Conservation (phyloP, 2,329 filamentous ascomycete species). For the Aspergillus ochraceus region DNA sequence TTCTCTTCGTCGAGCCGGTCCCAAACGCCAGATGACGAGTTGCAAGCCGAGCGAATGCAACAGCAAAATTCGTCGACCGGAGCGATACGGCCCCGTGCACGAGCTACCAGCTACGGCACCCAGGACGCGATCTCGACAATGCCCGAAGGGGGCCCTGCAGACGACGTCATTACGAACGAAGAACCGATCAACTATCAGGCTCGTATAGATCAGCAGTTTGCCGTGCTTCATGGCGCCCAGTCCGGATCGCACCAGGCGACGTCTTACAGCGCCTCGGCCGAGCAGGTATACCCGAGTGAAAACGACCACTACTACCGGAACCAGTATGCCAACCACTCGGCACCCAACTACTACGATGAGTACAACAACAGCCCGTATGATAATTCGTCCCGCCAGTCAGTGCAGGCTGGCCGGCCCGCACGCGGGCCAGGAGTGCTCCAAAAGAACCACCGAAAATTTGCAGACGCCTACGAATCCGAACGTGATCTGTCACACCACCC, state of each 20-base stretch:
- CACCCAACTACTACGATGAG: constrained; percentile 50
- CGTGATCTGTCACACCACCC: constrained; percentile 61
- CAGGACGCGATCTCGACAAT: constrained; percentile 32
- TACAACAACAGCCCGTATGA: constrained; percentile 45
- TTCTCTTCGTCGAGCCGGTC: constrained; percentile 60
- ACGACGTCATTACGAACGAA: constrained; percentile 23
- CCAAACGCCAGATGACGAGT: constrained; percentile 47
- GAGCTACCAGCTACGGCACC: constrained; percentile 34
- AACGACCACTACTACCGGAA: constrained; percentile 32
- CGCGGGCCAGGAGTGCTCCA: constrained; percentile 64
- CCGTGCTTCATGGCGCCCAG: constrained; percentile 36
- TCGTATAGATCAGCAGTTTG: constrained; percentile 45
- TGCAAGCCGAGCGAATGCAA: constrained; percentile 40
- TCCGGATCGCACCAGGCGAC: constrained; percentile 30
- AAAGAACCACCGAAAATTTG: constrained; percentile 83
- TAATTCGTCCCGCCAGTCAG: constrained; percentile 42
- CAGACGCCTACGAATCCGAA: constrained; percentile 81
- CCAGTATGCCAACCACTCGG: constrained; percentile 34
- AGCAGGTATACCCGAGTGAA: constrained; percentile 32
- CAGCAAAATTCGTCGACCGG: constrained; percentile 39
- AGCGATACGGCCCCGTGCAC: constrained; percentile 26
- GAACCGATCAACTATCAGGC: constrained; percentile 40
- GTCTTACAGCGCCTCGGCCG: constrained; percentile 30
- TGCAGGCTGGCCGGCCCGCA: constrained; percentile 39
- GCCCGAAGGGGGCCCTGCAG: constrained; percentile 28